Evolutionary conservation across 805 yeast genomes (phyloP), one percentile per base, ranked within the genome.

Genomic region (Candida sakaeoensis): DNA sequence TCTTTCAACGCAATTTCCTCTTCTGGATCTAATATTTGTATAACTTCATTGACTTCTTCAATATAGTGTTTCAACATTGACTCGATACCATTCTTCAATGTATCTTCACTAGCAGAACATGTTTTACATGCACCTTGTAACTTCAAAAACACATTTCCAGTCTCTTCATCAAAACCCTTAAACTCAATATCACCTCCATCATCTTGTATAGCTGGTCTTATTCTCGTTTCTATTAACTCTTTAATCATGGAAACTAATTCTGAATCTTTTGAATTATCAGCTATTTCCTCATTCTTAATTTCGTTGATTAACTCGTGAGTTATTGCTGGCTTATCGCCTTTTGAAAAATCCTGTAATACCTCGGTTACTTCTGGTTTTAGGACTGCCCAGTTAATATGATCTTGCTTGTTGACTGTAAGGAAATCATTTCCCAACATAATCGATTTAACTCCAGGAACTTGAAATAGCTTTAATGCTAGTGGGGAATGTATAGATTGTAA

Each of bases 181-280:
- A 80, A 95, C 52, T 87, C 90, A 46, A 93, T 82, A 56, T 93
- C 98, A 24, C 99, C 99, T 46, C 99, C 99, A 55, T 93, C 99
- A 54, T 93, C 99, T 65, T 89, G 95, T 42, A 93, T 89, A 1
- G 98, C 96, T 1, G 99, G 99, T 55, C 96, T 81, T 37, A 93
- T 90, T 57, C 97, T 80, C 2, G 99, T 93, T 45, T 85, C 95
- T 41, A 95, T 82, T 41, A 93, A 72, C 57, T 93, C 98, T 52
- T 88, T 85, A 54, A 93, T 88, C 84, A 90, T 84, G 22, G 85
- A 80, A 32, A 88, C 84, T 2, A 88, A 77, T 62, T 91, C 98
- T 22, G 58, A 51, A 27, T 63, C 61, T 35, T 83, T 95, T 19
- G 57, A 61, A 3, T 72, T 66, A 28, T 63, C 71, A 37, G 64